A percentile compares a stretch with the other conserved stretches of the same genome.
Evolutionary conservation across 148 eudicot species (phyloP).

Genomic region (Chenopodium quinoa): DNA sequence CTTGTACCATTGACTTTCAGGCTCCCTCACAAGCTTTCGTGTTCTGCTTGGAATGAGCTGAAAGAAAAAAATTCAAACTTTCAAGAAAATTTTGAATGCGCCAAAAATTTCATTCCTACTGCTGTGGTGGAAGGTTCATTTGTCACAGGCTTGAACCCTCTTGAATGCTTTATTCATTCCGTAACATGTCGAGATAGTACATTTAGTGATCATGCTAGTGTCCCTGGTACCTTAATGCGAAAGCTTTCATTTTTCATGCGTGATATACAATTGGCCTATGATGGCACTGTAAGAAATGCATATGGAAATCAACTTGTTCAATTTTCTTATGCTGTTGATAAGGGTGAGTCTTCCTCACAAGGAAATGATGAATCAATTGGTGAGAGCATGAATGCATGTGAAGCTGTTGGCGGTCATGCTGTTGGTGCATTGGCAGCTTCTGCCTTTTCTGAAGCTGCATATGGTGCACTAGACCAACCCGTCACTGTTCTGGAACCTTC

Average conservation of each 20-base stretch:
- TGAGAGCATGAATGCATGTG: slow-evolving; percentile 23
- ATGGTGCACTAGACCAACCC: slow-evolving; percentile 93
- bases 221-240: slow-evolving; percentile 76
- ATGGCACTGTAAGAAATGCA: slow-evolving; percentile 83
- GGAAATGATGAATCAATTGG: slow-evolving; percentile 17
- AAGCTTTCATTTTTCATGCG: slow-evolving; percentile 83
- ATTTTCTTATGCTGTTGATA: slow-evolving; percentile 44
- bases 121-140: slow-evolving; percentile 66
- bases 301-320: slow-evolving; percentile 82
- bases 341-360: slow-evolving; percentile 19
- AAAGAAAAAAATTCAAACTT: slow-evolving; percentile 33
- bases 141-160: slow-evolving; percentile 71
- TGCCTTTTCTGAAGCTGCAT: slow-evolving; percentile 92
- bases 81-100: slow-evolving; percentile 19
- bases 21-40: slow-evolving; percentile 68
- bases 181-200: slow-evolving; percentile 71
- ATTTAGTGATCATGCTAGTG: slow-evolving; percentile 90
- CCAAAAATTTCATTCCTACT: slow-evolving; percentile 59
- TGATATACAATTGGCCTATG: slow-evolving; percentile 66
- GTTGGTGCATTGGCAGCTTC: slow-evolving; percentile 93
- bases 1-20: slow-evolving; percentile 61
- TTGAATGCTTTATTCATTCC: slow-evolving; percentile 81
- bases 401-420: slow-evolving; percentile 58
- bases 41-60: slow-evolving; percentile 68
- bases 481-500: slow-evolving; percentile 81